Conservation (phyloP, 1,139 yeast genomes). For the Pichia kudriavzevii region DNA sequence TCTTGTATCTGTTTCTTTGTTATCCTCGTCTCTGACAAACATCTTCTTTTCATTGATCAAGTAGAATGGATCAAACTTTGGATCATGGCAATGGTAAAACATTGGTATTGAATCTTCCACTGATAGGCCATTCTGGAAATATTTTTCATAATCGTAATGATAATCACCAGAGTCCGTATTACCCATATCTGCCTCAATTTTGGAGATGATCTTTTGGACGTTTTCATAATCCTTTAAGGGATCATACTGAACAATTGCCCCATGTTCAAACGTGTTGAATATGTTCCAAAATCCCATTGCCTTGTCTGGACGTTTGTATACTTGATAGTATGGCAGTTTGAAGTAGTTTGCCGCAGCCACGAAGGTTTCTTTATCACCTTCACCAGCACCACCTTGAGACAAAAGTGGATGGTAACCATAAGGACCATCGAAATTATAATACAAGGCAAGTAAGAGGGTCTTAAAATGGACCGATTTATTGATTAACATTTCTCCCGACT, state of each 20-base stretch:
- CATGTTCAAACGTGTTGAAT: constrained; percentile 28
- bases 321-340: constrained; percentile 46
- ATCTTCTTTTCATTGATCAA: constrained; percentile 20
- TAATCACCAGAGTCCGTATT: constrained; percentile 16
- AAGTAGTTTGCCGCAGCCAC: constrained; percentile 53
- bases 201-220: constrained; percentile 21
- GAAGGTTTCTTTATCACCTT: constrained; percentile 59
- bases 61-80: constrained; percentile 31
- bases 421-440: constrained; percentile 51
- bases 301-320: constrained; percentile 29
- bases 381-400: constrained; percentile 53
- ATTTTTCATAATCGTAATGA: constrained; percentile 20
- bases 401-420: constrained; percentile 45
- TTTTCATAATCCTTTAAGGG: constrained; percentile 33
- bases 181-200: constrained; percentile 16
- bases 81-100: constrained; percentile 39
- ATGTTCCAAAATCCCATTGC: constrained; percentile 25
- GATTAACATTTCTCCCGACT: constrained; percentile 53
- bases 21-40: constrained; percentile 20
- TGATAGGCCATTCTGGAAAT: constrained; percentile 17
- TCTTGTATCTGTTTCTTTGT: constrained; percentile 13
- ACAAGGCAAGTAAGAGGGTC: constrained; percentile 44
- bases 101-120: constrained; percentile 23
- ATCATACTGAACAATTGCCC: constrained; percentile 37
- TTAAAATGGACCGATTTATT: constrained; percentile 43